Evolutionary conservation across 345 rosid genomes (phyloP).

Genomic region (Noccaea bulbosa): DNA sequence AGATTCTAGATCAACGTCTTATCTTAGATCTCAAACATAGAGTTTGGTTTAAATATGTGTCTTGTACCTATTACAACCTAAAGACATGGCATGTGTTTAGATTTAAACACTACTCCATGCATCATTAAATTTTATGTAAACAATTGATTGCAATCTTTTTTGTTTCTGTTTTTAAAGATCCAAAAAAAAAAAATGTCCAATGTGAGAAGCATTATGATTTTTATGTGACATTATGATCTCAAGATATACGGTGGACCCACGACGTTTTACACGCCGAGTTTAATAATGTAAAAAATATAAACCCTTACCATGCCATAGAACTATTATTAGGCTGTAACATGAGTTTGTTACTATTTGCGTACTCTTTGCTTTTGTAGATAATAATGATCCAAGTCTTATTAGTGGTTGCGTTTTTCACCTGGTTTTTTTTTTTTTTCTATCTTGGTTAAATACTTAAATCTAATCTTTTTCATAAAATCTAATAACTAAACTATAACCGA

Average conservation of each 20-base stretch:
- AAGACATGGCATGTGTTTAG: slow-evolving; percentile 43
- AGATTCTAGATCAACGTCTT: slow-evolving; percentile 18
- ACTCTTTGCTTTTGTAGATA: background rate
- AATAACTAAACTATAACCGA: background rate
- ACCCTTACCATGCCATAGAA: background rate
- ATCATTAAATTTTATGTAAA: slow-evolving; percentile 25
- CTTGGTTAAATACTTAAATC: background rate
- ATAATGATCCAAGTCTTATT: slow-evolving; percentile 2
- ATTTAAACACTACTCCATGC: slow-evolving; percentile 33
- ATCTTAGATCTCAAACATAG: slow-evolving; percentile 35
- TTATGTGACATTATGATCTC: slow-evolving; percentile 38
- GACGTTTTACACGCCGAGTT: slow-evolving; percentile 42
- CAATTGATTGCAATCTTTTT: slow-evolving; percentile 16
- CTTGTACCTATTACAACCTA: slow-evolving; percentile 33
- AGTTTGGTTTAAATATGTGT: slow-evolving; percentile 28
- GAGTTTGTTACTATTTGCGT: slow-evolving; percentile 23
- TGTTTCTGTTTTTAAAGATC: background rate
- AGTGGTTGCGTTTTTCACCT: background rate
- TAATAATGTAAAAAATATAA: background rate
- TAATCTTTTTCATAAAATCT: background rate
- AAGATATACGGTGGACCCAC: slow-evolving; percentile 36
- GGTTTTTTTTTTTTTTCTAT: background rate
- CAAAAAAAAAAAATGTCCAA: background rate
- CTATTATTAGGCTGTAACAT: slow-evolving; percentile 22
- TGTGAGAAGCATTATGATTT: slow-evolving; percentile 23